phyloP scores from a whole-genome alignment of 2,329 filamentous ascomycete species.

The Colletotrichum viniferum region DNA sequence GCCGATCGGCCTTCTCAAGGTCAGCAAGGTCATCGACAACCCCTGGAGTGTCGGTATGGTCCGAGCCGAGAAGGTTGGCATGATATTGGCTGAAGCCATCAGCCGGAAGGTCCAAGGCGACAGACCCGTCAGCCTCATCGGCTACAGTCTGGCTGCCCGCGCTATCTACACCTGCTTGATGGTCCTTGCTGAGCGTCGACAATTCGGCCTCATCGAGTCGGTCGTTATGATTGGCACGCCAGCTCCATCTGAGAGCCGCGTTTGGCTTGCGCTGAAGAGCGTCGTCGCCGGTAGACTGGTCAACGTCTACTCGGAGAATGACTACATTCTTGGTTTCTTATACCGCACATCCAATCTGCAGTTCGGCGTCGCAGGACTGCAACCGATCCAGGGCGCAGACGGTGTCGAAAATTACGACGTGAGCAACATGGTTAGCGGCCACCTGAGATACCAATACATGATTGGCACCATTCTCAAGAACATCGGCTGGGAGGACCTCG shows the following conservation, averaged over 20 bases:
- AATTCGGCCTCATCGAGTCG: slow-evolving; percentile 86
- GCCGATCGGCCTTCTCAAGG: slow-evolving; percentile 67
- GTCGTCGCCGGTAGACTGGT: slow-evolving; percentile 85
- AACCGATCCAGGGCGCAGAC: slow-evolving; percentile 70
- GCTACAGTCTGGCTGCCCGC: slow-evolving; percentile 81
- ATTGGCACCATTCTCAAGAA: slow-evolving; percentile 69
- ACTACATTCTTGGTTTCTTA: slow-evolving; percentile 87
- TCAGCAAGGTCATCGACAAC: slow-evolving; percentile 80
- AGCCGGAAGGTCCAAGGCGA: slow-evolving; percentile 85
- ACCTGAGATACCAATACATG: slow-evolving; percentile 73
- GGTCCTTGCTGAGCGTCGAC: slow-evolving; percentile 77
- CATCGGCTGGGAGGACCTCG: slow-evolving; percentile 72
- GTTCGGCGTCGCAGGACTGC: slow-evolving; percentile 83
- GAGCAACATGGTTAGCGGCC: slow-evolving; percentile 68
- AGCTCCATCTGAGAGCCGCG: slow-evolving; percentile 70
- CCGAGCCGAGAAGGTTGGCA: slow-evolving; percentile 74
- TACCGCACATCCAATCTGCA: slow-evolving; percentile 84
- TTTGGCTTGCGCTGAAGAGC: slow-evolving; percentile 79
- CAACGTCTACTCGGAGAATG: slow-evolving; percentile 87
- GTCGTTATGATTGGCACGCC: slow-evolving; percentile 86
- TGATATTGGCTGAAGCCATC: slow-evolving; percentile 79
- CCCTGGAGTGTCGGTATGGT: slow-evolving; percentile 79
- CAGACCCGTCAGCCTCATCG: slow-evolving; percentile 78
- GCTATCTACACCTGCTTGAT: slow-evolving; percentile 86
- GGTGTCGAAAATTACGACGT: slow-evolving; percentile 72